Base-by-base conservation (phyloP, 768 basidiomycete genomes). In the Vararia minispora region DNA sequence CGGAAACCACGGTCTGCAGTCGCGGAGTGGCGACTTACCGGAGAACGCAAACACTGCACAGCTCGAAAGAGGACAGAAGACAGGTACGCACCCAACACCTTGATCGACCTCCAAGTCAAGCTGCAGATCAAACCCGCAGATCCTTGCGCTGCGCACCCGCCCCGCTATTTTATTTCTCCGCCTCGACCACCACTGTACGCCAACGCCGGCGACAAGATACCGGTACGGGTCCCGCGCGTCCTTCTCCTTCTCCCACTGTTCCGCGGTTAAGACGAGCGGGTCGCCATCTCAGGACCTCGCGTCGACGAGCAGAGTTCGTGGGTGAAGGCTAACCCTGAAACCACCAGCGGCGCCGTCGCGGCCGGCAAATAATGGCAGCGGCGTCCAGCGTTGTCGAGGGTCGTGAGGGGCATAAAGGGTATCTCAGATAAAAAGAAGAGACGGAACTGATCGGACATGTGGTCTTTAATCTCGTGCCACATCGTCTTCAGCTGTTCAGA, bases 101-200 rank as follows among this genome's bases (percentile, higher is more conserved):
- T 79, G 61, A 45, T 73, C 64, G n/a, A 79, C 71, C 1, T 47
- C 40, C 11, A 75, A 26, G 18, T 68, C 59, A 11, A 79, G 50
- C 5, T 55, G 39, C 20, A 66, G 40, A 3, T 53, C 38, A 14
- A 10, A 13, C 25, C 44, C 44, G 1, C 54, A 63, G 4, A 51
- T 35, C 36, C 54, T 46, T n/a, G n/a, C n/a, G n/a, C 20, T 55
- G 49, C 9, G 65, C 46, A 74, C 55, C 13, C 50, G 46, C 4
- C 78, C 77, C 0, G 74, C 71, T 41, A 79, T 70, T 53, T 79
- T 79, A 47, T 78, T 79, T 47, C 78, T 63, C 46, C 74, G 52
- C 23, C 78, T 56, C 2, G 74, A 74, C 12, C 63, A 54, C 27
- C 73, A 63, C 42, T 79, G 73, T 11, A 79, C 65, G 3, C 76